Evolutionary conservation across 1,284 basidiomycete species (phyloP), one percentile per base, ranked within the genome.

Genomic region (Boletus semigastroideus): DNA sequence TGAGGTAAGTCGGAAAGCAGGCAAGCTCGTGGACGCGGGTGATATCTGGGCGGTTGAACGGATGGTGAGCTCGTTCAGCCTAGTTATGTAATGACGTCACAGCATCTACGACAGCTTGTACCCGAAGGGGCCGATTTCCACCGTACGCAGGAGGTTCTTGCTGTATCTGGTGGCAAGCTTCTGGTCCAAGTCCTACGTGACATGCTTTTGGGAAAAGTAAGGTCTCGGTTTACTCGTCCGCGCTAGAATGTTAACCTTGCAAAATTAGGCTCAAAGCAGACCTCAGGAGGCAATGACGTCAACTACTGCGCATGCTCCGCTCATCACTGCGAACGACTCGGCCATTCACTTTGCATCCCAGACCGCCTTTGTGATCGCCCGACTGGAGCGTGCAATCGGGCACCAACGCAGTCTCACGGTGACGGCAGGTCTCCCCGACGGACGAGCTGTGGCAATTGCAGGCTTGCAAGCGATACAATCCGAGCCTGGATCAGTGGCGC

Each of bases 101-200:
- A 78, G 40, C 63, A 63, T 42, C 28, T 31, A 43, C 20, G 31
- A 49, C 17, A 67, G 61, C 25, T 46, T 37, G 17, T 63, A 38
- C 63, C 64, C 28, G 45, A 64, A 25, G 55, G 72, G 28, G 73
- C 74, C 2, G 75, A 77, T 13, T 96, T 89, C 66, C 49, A 66
- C 1, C 57, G 68, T 0, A 70, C 95, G 51, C 75, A 89, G 8
- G 77, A 83, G n/a, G 59, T 62, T 0, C 76, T 95, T 17, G 90
- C 86, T 0, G 60, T 66, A 1, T 65, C 73, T n/a, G 93, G 92
- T 0, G 92, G 89, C 0, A 68, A 77, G 30, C 64, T 65, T 40
- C 36, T 98, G 17, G 84, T 94, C 0, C 72, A 80, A 1, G 82
- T 89, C 5, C 69, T 97, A 5, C 75, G 84, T 30, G 72, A 83